A percentile compares a stretch with the other conserved stretches of the same genome.
These are phyloP conservation scores for Plasmodium vivax DNA, from an alignment of 169 alveolate species.

Conservation along the genomic window DNA sequence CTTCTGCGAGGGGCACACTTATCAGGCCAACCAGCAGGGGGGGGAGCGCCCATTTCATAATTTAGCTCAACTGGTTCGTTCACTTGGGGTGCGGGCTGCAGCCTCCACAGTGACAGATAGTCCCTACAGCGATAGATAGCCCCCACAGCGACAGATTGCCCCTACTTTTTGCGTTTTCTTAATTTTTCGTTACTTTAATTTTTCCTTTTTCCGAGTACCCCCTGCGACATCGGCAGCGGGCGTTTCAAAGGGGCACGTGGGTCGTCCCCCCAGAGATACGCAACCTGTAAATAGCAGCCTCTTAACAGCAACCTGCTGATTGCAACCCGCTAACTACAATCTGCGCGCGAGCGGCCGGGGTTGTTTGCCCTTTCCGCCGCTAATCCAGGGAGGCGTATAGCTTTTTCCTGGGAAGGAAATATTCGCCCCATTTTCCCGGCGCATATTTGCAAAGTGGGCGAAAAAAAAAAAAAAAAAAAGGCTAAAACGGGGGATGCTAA, in stretches of 20 bases:
- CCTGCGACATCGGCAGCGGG: neutral
- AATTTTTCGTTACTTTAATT: neutral
- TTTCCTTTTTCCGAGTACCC: neutral
- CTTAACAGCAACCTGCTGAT: neutral
- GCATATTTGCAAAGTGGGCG: neutral
- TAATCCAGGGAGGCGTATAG: neutral
- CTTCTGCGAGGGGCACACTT: neutral
- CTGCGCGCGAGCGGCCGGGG: neutral
- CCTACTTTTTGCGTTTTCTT: neutral
- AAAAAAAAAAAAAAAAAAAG: neutral
- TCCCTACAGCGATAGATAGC: neutral
- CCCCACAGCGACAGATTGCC: neutral
- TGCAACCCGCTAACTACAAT: too few species aligned
- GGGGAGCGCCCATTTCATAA: neutral
- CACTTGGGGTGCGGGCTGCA: neutral
- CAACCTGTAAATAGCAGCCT: neutral
- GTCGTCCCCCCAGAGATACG: neutral
- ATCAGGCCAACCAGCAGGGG: neutral
- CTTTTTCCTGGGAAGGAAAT: neutral
- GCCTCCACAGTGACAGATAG: neutral
- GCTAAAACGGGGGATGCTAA: neutral
- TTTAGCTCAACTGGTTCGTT: neutral
- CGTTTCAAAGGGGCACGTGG: neutral
- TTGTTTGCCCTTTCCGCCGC: neutral
- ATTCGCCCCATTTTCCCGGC: neutral